A percentile compares a stretch with the other conserved stretches of the same genome.
These are phyloP conservation scores for Hypoxylon rickii DNA, from an alignment of 495 filamentous ascomycete genomes.

Conservation along the genomic window DNA sequence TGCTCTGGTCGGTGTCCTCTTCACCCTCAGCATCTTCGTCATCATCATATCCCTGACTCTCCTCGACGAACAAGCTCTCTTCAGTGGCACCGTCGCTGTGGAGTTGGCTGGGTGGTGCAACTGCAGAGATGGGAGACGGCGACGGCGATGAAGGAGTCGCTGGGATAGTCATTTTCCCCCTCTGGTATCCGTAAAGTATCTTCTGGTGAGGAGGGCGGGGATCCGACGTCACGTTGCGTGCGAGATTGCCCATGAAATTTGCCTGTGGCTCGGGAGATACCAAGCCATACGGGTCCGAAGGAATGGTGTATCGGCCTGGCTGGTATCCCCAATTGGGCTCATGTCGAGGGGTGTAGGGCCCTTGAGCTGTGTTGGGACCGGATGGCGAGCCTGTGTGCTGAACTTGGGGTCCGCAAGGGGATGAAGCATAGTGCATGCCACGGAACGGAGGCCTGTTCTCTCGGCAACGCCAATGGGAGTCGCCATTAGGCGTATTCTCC, in stretches of 20 bases:
- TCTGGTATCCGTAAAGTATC: too few species aligned
- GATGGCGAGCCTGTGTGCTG: background rate
- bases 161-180: too few species aligned
- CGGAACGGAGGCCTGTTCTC: background rate
- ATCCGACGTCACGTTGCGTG: background rate
- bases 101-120: background rate
- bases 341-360: background rate
- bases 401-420: background rate
- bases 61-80: constrained; percentile 5
- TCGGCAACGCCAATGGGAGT: background rate
- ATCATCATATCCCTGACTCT: background rate
- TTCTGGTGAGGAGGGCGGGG: background rate
- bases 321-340: background rate
- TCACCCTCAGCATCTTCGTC: background rate
- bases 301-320: background rate
- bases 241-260: background rate
- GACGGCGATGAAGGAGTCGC: background rate
- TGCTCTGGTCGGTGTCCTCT: background rate
- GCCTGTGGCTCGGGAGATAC: too few species aligned
- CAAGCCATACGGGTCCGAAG: background rate
- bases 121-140: background rate
- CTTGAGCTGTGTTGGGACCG: background rate
- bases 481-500: too few species aligned
- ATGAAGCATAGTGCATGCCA: background rate
- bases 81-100: background rate